Conservation (phyloP, 139 green algal species). For the Chlamydomonas sp. region DNA sequence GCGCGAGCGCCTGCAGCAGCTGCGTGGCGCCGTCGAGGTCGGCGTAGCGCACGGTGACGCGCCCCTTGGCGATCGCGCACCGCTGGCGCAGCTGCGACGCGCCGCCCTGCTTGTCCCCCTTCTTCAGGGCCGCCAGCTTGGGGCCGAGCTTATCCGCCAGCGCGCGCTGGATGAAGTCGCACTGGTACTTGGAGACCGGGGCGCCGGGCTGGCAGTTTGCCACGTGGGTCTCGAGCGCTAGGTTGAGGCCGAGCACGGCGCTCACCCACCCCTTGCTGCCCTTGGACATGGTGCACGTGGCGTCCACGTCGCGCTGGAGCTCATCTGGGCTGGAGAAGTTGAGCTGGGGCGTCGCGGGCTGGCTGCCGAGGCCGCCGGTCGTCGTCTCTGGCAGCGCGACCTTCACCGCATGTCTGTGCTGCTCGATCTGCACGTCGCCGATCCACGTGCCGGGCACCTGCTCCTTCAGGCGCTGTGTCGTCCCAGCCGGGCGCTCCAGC, state of each 20-base stretch:
- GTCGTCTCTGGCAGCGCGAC: too few relatives aligned
- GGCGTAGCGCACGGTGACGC: background rate
- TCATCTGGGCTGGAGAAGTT: background rate
- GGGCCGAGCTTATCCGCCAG: background rate
- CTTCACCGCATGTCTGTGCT: too few relatives aligned
- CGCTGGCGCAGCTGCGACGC: background rate
- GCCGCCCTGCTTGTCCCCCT: background rate
- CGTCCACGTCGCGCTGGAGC: background rate
- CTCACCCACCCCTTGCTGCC: background rate
- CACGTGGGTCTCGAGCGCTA: background rate
- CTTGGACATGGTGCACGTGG: background rate
- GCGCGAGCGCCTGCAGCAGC: background rate
- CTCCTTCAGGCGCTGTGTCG: too few relatives aligned
- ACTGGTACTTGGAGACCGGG: background rate
- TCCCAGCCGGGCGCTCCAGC: too few relatives aligned
- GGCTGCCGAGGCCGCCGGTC: background rate
- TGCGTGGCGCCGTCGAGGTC: background rate
- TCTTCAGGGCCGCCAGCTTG: background rate
- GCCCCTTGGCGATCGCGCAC: constrained; percentile 11
- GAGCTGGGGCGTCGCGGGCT: background rate
- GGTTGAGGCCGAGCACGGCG: constrained; percentile 1
- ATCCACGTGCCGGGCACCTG: too few relatives aligned
- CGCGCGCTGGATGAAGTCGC: background rate
- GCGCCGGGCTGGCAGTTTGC: background rate
- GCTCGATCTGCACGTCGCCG: too few relatives aligned